Evolutionary conservation across 2,329 filamentous ascomycete species (phyloP), one percentile per base, ranked within the genome.

Genomic region (Hypoxylon sp.): DNA sequence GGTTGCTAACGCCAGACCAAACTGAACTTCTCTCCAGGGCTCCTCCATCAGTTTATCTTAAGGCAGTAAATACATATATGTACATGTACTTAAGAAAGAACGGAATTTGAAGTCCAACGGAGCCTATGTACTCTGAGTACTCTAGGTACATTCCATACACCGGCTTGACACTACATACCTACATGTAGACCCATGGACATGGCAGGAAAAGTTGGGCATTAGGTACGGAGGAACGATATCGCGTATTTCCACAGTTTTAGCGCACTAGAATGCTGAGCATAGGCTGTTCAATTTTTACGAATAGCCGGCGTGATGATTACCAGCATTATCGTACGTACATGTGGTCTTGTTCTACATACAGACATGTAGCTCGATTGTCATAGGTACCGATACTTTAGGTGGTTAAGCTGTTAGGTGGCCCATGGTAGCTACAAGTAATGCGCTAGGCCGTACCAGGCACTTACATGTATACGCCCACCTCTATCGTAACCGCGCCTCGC

Each of bases 211-310:
- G 18, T n/a, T n/a, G 30, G 18, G 14, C 14, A 54, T 38, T 46
- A 36, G 49, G 61, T 46, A 58, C 63, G 57, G 57, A 58, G 53
- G 53, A 65, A 54, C 49, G 24, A 64, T 52, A 61, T 52, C 51
- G 51, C 42, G 36, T 40, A 22, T 48, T 55, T 42, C 50, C 49
- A 20, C 30, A 48, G 16, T 6, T 38, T 38, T 12, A 5, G 22
- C 42, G 50, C n/a, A 26, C 14, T 42, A 28, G 20, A 42, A 42
- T 28, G 11, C 22, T 30, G 24, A 26, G 24, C 3, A 3, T 20
- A 42, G 26, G 16, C 8, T 8, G 24, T 42, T 53, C 16, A 42
- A 30, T 20, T 42, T 53, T 53, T 22, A 53, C 14, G 16, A 42
- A 26, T 40, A 11, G n/a, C 33, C 9, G 22, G n/a, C 36, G n/a